phyloP scores from a whole-genome alignment of 1,284 basidiomycete genomes.

The Rhodotorula sp. region DNA sequence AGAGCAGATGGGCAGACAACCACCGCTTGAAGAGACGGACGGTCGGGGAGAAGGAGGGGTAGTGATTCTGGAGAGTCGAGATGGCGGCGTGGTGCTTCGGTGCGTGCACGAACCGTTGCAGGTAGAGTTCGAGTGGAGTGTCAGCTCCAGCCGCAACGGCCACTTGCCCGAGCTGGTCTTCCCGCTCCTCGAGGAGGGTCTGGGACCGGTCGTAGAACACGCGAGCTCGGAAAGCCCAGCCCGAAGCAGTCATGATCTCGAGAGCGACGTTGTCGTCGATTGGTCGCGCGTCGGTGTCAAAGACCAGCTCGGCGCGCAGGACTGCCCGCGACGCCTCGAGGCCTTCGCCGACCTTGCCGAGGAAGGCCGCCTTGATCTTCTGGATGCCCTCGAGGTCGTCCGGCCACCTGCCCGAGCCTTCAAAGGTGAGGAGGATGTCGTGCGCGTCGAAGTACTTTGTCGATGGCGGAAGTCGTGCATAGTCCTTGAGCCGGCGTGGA shows the following conservation, averaged over 20 bases:
- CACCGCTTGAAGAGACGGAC: conserved; percentile 88
- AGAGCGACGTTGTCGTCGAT: conserved; percentile 71
- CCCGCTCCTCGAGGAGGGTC: conserved; percentile 63
- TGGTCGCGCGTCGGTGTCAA: conserved; percentile 55
- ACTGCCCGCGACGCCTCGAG: conserved; percentile 61
- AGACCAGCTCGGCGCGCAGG: conserved; percentile 51
- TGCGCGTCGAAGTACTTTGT: conserved; percentile 66
- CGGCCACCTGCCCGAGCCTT: conserved; percentile 89
- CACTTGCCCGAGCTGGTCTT: conserved; percentile 21
- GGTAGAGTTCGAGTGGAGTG: conserved; percentile 61
- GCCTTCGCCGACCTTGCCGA: conserved; percentile 55
- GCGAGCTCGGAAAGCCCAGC: conserved; percentile 80
- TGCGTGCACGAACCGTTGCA: conserved; percentile 68
- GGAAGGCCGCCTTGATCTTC: conserved; percentile 90
- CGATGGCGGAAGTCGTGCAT: conserved; percentile 51
- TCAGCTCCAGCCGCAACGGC: neutral
- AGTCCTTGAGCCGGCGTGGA: conserved; percentile 54
- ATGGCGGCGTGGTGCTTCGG: conserved; percentile 85
- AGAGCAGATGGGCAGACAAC: conserved; percentile 86
- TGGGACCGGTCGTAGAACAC: conserved; percentile 89
- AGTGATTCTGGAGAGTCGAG: conserved; percentile 74
- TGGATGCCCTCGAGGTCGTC: conserved; percentile 91
- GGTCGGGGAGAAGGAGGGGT: conserved; percentile 76
- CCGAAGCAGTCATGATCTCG: conserved; percentile 75
- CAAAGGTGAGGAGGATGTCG: conserved; percentile 78